phyloP scores from a whole-genome alignment of 768 basidiomycete species.

The Leccinum ochraceum region DNA sequence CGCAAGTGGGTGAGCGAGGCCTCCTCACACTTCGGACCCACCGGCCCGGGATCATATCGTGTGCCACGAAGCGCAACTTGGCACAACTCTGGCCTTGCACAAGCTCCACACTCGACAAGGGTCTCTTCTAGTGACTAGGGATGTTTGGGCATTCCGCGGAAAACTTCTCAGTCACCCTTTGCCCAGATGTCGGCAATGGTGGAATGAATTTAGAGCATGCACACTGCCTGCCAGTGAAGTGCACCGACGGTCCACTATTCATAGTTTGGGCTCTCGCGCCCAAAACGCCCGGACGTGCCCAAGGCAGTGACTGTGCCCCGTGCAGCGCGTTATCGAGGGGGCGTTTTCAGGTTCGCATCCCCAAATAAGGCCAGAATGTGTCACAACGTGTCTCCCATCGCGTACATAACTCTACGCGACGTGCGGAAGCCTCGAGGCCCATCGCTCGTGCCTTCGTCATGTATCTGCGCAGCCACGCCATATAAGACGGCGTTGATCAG shows the following conservation, averaged over 20 bases:
- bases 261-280: constrained; percentile 3
- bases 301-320: constrained; percentile 16
- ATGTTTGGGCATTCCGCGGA: background rate
- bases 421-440: constrained; percentile 36
- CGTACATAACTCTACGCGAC: constrained; percentile 11
- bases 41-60: background rate
- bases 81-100: background rate
- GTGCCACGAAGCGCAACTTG: background rate
- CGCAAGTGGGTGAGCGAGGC: background rate
- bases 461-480: constrained; percentile 19
- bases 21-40: background rate
- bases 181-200: constrained; percentile 7
- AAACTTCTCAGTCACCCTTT: background rate
- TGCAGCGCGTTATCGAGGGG: constrained; percentile 16
- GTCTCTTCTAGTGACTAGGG: background rate
- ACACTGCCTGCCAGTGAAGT: background rate
- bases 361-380: constrained; percentile 5
- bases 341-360: constrained; percentile 7
- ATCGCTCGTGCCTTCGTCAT: constrained; percentile 28
- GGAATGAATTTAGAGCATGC: constrained; percentile 7
- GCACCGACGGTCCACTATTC: constrained; percentile 5
- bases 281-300: constrained; percentile 3
- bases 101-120: background rate
- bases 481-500: constrained; percentile 36
- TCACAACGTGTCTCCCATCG: constrained; percentile 24